Conservation (phyloP, 116 monocot genomes). For the Zostera marina region DNA sequence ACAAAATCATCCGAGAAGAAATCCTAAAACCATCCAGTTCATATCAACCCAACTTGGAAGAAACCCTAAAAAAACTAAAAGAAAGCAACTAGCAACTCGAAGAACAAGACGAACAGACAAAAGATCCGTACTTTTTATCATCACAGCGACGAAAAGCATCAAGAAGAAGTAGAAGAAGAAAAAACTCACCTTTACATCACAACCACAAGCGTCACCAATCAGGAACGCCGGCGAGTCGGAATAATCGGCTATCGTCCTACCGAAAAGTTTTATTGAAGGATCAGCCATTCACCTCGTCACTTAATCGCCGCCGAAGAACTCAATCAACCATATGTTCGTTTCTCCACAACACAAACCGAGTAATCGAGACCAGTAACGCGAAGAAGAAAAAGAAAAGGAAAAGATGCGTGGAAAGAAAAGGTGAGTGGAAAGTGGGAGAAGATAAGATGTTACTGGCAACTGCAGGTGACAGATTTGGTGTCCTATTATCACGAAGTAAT, state of each 20-base stretch:
- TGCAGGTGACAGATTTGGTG: too few species aligned
- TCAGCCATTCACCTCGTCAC: not conserved
- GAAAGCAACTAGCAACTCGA: too few species aligned
- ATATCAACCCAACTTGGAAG: too few species aligned
- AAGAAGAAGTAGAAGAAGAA: not conserved
- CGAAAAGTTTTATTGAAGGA: conserved; percentile 65
- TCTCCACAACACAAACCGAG: not conserved
- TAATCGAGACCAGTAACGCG: not conserved
- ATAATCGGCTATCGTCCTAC: conserved; percentile 34
- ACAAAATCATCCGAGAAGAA: too few species aligned
- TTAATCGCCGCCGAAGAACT: not conserved
- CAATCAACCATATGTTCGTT: not conserved
- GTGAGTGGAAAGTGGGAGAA: too few species aligned
- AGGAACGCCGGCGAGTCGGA: conserved; percentile 8
- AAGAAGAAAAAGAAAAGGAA: not conserved
- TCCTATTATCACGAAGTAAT: too few species aligned
- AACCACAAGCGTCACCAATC: not conserved
- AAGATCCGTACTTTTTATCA: too few species aligned
- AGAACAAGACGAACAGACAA: too few species aligned
- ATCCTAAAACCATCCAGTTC: too few species aligned
- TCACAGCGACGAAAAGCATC: too few species aligned
- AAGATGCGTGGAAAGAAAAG: not conserved
- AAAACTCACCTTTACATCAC: conserved; percentile 18
- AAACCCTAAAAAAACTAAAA: too few species aligned
- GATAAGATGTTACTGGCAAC: too few species aligned